These are phyloP conservation scores for Fagopyrum tataricum DNA, from an alignment of 148 eudicot genomes.

Conservation along the genomic window DNA sequence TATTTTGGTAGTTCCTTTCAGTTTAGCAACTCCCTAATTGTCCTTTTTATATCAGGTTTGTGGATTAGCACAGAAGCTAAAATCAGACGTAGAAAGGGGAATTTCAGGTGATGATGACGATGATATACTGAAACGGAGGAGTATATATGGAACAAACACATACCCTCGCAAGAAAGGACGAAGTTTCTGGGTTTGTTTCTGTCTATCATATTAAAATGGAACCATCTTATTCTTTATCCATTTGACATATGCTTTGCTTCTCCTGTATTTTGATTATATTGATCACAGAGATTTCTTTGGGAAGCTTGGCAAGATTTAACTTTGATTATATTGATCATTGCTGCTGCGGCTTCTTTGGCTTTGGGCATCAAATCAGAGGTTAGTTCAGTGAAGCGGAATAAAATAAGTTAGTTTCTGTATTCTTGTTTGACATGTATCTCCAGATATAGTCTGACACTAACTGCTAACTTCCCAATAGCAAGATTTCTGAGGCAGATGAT, in stretches of 20 bases:
- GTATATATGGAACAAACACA: conserved; percentile 78
- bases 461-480: background rate
- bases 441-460: background rate
- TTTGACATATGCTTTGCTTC: background rate
- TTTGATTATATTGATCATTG: conserved; percentile 80
- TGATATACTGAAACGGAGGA: conserved; percentile 47
- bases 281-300: conserved; percentile 63
- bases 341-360: conserved; percentile 87
- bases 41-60: conserved; percentile 36
- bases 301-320: conserved; percentile 94
- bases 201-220: background rate
- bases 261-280: background rate
- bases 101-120: conserved; percentile 53
- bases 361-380: conserved; percentile 96
- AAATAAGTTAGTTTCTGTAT: background rate
- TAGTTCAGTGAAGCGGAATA: conserved; percentile 15
- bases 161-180: conserved; percentile 83
- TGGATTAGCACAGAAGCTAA: conserved; percentile 50
- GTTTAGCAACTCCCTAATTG: conserved; percentile 9
- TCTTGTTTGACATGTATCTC: background rate
- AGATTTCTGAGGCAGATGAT: background rate
- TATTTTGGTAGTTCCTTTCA: background rate
- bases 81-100: conserved; percentile 64
- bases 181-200: conserved; percentile 57
- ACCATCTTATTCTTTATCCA: background rate